A percentile compares a stretch with the other conserved stretches of the same genome.
phyloP scores from a whole-genome alignment of 1,284 basidiomycete genomes.

The Microbotryomycetes sp. region DNA sequence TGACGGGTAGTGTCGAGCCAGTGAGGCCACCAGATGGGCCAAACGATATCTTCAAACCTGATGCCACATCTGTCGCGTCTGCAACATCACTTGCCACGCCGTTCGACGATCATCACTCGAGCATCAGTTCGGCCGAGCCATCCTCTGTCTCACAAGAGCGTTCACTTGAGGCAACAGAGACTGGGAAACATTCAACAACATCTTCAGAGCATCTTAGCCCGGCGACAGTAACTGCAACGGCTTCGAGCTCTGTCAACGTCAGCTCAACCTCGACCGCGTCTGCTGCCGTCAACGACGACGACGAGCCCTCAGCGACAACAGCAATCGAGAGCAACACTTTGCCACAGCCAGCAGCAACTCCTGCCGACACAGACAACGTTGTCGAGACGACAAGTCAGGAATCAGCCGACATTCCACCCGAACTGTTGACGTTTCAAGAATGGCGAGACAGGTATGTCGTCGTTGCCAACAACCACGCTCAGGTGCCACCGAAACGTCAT shows the following conservation, averaged over 20 bases:
- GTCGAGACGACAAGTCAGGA: neutral
- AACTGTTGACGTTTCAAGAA: constrained; percentile 78
- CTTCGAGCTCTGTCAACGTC: too few species aligned
- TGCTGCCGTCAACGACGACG: neutral
- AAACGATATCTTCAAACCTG: too few species aligned
- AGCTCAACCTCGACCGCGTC: too few species aligned
- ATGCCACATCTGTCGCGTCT: neutral
- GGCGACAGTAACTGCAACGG: too few species aligned
- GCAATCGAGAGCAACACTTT: neutral
- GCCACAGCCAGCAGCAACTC: too few species aligned
- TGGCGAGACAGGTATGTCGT: constrained; percentile 49
- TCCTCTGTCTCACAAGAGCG: too few species aligned
- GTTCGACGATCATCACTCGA: neutral
- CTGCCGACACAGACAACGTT: neutral
- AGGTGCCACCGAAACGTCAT: constrained; percentile 20
- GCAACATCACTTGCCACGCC: too few species aligned
- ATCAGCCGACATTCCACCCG: constrained; percentile 33
- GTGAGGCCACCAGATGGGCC: too few species aligned
- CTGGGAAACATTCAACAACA: too few species aligned
- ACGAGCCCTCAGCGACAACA: neutral
- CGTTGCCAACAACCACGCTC: constrained; percentile 13
- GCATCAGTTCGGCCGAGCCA: neutral
- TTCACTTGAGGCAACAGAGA: too few species aligned
- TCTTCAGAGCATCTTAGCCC: too few species aligned
- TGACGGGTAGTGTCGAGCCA: too few species aligned